Evolutionary conservation across 1,139 yeast species (phyloP), one percentile per base, ranked within the genome.

Genomic region (Yamadazyma sp.): DNA sequence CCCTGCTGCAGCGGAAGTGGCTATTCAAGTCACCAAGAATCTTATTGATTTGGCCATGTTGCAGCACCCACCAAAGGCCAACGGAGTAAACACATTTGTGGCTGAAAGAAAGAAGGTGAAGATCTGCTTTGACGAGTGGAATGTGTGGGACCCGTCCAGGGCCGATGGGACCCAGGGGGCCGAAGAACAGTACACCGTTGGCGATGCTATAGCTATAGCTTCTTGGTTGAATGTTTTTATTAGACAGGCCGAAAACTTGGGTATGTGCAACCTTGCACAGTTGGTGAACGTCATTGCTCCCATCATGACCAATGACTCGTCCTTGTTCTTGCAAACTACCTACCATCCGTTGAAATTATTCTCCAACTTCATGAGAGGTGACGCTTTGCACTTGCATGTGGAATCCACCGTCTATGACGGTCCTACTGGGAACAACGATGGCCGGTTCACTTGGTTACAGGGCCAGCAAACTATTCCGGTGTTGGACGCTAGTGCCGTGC

Each of bases 51-150:
- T 58, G 33, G 65, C 65, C 7, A 49, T 59, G 28, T 43, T 45
- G 20, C 48, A 46, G 33, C 37, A 46, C 34, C 46, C 48, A 39
- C 29, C 29, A 3, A 27, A 39, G 17, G 34, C 49, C 11, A 46
- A 39, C 31, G 45, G 49, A 4, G 38, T 47, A 13, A 43, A 38
- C 20, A 5, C 15, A 4, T 14, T 27, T 11, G 20, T 6, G 3
- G 9, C 21, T 9, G 31, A 34, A 5, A 41, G 50, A 27, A 33
- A 45, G 26, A 46, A 46, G 14, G 58, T 56, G 12, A 57, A 54
- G 38, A 59, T 61, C 28, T 56, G 62, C 37, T 61, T 60, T 41
- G 67, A 61, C 44, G 67, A 61, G 41, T 61, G 67, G 67, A 61
- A 61, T 38, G 65, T 61, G n/a, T 61, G 66, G 66, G 66, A 61